These are phyloP conservation scores for Stagonosporopsis vannaccii DNA, from an alignment of 2,329 filamentous ascomycete genomes.

Conservation along the genomic window DNA sequence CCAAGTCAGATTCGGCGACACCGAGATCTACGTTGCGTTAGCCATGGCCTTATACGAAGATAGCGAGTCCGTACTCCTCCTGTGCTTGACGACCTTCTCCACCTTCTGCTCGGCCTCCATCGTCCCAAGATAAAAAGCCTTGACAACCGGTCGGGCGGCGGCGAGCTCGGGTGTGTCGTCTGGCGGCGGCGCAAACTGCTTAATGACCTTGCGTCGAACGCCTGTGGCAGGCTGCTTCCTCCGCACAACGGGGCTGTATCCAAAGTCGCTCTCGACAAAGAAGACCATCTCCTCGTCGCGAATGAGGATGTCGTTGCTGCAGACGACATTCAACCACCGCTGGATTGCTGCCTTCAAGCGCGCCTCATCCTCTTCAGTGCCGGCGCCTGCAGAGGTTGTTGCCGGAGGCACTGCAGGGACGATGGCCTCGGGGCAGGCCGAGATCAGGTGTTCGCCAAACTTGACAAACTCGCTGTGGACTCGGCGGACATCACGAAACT, in stretches of 20 bases:
- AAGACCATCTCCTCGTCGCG: constrained; percentile 96
- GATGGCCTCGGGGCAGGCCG: constrained; percentile 94
- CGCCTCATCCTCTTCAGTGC: constrained; percentile 93
- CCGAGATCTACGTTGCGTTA: constrained; percentile 73
- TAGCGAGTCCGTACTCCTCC: constrained; percentile 70
- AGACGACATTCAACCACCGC: constrained; percentile 93
- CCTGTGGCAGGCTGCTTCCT: constrained; percentile 97
- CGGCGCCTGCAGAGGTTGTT: constrained; percentile 91
- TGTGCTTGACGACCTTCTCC: constrained; percentile 88
- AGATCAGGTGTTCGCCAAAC: constrained; percentile 93
- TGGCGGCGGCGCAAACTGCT: constrained; percentile 96
- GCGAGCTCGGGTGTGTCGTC: constrained; percentile 96
- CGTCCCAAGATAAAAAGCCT: constrained; percentile 91
- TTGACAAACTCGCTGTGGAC: constrained; percentile 96
- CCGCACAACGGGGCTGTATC: constrained; percentile 93
- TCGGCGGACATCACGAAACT: constrained; percentile 95
- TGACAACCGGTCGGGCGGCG: constrained; percentile 87
- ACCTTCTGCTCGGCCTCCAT: constrained; percentile 99
- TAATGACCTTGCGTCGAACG: constrained; percentile 91
- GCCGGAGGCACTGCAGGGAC: constrained; percentile 95
- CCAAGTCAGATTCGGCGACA: constrained; percentile 90
- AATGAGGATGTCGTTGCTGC: constrained; percentile 90
- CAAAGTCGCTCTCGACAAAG: constrained; percentile 99
- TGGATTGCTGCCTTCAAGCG: constrained; percentile 90
- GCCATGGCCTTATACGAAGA: not conserved